A percentile compares a stretch with the other conserved stretches of the same genome.
phyloP scores from a whole-genome alignment of 2,329 filamentous ascomycete species.

The Teratosphaeria epicoccoides region DNA sequence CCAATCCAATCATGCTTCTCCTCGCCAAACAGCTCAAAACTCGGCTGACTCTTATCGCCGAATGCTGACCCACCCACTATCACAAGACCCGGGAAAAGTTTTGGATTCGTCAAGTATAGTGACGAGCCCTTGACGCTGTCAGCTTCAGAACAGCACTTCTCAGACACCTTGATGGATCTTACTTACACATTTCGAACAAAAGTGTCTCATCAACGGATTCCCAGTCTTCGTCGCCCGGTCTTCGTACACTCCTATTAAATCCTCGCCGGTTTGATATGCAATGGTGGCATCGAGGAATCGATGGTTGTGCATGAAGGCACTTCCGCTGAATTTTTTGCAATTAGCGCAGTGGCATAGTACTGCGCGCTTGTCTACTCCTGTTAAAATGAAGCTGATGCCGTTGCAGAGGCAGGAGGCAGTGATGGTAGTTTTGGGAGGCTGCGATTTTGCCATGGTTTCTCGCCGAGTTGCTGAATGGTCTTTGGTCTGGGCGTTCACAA shows the following conservation, averaged over 20 bases:
- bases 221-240: slow-evolving; percentile 20
- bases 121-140: slow-evolving; percentile 13
- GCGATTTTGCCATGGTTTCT: slow-evolving; percentile 1
- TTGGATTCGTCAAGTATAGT: slow-evolving; percentile 12
- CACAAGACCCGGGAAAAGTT: slow-evolving; percentile 11
- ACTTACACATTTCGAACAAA: slow-evolving; percentile 21
- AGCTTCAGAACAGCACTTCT: not conserved
- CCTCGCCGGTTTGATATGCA: slow-evolving; percentile 15
- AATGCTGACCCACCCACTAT: slow-evolving; percentile 11
- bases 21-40: slow-evolving; percentile 9
- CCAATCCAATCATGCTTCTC: slow-evolving; percentile 9
- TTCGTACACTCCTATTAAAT: slow-evolving; percentile 13
- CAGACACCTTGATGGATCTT: not conserved
- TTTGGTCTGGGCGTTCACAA: not conserved
- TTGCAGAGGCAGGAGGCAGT: slow-evolving; percentile 19
- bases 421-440: slow-evolving; percentile 1
- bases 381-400: slow-evolving; percentile 14
- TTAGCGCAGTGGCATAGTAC: slow-evolving; percentile 23
- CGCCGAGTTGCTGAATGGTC: not conserved
- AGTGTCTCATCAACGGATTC: slow-evolving; percentile 16
- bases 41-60: slow-evolving; percentile 8
- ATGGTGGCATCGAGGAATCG: slow-evolving; percentile 18
- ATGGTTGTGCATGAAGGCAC: slow-evolving; percentile 22
- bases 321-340: slow-evolving; percentile 14
- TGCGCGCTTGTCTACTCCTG: slow-evolving; percentile 19